Base-by-base conservation (phyloP, 352 stramenopile genomes). In the Phytophthora pisi region DNA sequence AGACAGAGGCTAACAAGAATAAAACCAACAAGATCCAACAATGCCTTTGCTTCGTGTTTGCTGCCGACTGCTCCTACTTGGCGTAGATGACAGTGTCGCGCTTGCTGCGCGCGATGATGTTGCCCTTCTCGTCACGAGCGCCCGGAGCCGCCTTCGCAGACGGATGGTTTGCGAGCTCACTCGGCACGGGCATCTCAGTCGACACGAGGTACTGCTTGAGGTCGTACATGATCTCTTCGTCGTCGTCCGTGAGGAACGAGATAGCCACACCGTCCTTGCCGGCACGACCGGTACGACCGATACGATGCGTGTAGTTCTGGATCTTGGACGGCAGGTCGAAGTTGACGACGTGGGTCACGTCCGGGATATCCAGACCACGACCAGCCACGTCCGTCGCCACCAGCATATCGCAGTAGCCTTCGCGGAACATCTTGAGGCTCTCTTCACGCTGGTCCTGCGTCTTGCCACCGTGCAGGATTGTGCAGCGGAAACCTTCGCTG, bases 291-390 rank as follows among this genome's bases (percentile, higher is more conserved):
- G 98, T 99, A 74, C 98, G 90, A 56, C 98, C 98, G 67, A 99
- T 99, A 61, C 98, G 90, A 85, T 99, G 97, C 72, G 87, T 98
- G 81, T 99, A 99, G 64, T 92, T 97, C 68, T 99, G 95, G 75
- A 99, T 99, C 70, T 98, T 98, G 13, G 81, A 94, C 11, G 98
- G 97, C 67, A 99, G 77, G 68, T 99, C 97, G 76, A 97, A 99
- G 80, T 99, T 99, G 70, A 99, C 95, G 2, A 99, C 96, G 76
- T 99, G 95, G 5, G 95, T 96, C 20, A 99, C 97, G 74, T 99
- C 94, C 5, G 96, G 94, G 66, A 99, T 99, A 80, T 99, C 98
- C 5, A 99, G 81, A 66, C 98, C 98, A 68, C 98, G 88, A 43
- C 95, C 95, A 49, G 95, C 94, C 15, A 98, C 95, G 66, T 98